These are phyloP conservation scores for Fusarium praegraminearum DNA, from an alignment of 2,329 filamentous ascomycete species.

Conservation along the genomic window DNA sequence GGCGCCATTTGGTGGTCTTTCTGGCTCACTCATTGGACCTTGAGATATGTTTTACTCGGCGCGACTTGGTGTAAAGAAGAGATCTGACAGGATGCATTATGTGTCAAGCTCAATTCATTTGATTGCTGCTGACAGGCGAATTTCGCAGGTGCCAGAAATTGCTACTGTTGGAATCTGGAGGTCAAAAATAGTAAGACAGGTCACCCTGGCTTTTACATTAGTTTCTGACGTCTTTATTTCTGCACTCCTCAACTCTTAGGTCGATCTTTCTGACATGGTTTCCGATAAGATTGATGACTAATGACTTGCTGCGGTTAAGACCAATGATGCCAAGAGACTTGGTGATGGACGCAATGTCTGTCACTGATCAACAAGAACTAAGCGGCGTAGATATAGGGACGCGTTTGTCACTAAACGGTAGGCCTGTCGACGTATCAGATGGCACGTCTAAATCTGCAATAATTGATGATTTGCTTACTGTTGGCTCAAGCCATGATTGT, in stretches of 20 bases:
- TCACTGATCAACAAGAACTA: neutral
- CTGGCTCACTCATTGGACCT: neutral
- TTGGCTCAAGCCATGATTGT: neutral
- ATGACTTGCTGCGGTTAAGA: fast-evolving
- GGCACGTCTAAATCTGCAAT: fast-evolving
- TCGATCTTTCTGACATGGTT: neutral
- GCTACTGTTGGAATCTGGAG: fast-evolving
- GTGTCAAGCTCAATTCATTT: neutral
- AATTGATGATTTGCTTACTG: neutral
- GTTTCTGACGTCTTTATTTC: neutral
- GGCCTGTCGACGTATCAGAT: neutral
- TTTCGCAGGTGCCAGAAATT: neutral
- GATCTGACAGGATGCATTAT: neutral
- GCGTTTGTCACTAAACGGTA: fast-evolving
- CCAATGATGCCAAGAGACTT: neutral
- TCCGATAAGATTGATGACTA: neutral
- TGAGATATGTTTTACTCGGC: fast-evolving
- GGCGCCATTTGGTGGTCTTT: neutral
- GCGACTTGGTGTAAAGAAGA: neutral
- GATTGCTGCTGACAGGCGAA: neutral
- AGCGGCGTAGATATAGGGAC: neutral
- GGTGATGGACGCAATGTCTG: neutral
- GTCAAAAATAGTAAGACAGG: neutral
- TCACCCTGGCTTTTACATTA: too few species aligned
- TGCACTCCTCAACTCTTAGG: fast-evolving